phyloP scores from a whole-genome alignment of 345 rosid genomes.

The Gossypium longicalyx region DNA sequence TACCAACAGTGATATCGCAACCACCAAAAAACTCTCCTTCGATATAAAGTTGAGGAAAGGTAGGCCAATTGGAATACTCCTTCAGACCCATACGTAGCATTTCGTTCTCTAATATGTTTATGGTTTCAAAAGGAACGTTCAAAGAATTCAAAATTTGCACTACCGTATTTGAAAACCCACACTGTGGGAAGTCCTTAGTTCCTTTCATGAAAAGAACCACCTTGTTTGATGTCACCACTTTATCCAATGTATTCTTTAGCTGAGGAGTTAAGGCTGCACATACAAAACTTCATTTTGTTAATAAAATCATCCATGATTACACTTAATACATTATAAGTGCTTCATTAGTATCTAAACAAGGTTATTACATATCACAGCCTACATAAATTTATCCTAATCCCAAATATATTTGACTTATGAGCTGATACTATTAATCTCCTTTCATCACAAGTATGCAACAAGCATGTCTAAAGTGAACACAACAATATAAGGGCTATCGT shows the following conservation, averaged over 20 bases:
- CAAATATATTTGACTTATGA: no score
- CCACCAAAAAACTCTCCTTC: conserved; percentile 95
- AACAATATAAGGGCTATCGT: no score
- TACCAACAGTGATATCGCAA: conserved; percentile 86
- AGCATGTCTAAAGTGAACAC: no score
- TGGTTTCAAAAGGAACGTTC: conserved; percentile 68
- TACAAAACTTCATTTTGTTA: neutral
- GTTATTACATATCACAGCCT: no score
- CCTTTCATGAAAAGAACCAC: conserved; percentile 92
- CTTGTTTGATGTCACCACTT: conserved; percentile 63
- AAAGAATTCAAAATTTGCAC: conserved; percentile 73
- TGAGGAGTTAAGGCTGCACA: conserved; percentile 58
- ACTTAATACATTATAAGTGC: no score
- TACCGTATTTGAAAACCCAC: conserved; percentile 92
- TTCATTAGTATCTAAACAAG: no score
- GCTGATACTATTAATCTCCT: no score
- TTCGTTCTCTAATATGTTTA: conserved; percentile 81
- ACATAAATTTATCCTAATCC: no score
- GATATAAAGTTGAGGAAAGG: conserved; percentile 90
- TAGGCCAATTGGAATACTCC: conserved; percentile 94
- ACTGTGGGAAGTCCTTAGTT: conserved; percentile 79
- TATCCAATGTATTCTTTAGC: conserved; percentile 67
- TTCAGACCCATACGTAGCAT: conserved; percentile 79
- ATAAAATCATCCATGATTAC: no score
- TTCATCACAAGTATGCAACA: no score